Percentiles rank a stretch among this genome's conserved stretches.
phyloP scores from a whole-genome alignment of 495 filamentous ascomycete genomes.

The Aspergillus funiculosus region DNA sequence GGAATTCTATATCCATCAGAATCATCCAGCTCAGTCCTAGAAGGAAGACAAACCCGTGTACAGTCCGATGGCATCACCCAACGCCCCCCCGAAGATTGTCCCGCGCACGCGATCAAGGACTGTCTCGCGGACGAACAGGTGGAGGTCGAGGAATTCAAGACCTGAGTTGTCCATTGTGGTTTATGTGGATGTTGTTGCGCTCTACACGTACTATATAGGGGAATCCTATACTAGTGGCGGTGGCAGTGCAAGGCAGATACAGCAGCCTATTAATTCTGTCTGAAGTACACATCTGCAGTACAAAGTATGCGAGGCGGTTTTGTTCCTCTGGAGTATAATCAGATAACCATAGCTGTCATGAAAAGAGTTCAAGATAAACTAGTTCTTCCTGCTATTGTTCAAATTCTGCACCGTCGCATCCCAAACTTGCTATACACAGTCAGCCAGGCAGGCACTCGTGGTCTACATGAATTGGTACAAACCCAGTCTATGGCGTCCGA shows the following conservation, averaged over 20 bases:
- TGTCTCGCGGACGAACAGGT: neutral
- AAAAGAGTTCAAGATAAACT: no score
- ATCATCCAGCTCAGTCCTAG: no score
- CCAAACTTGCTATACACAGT: neutral
- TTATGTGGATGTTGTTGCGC: neutral
- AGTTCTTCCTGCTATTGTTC: slow-evolving; percentile 12
- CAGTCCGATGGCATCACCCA: slow-evolving; percentile 2
- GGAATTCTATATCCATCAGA: neutral
- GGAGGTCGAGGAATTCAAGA: neutral
- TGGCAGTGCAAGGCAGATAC: no score
- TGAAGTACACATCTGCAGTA: no score
- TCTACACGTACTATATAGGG: no score
- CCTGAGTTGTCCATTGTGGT: neutral
- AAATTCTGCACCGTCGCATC: slow-evolving; percentile 3
- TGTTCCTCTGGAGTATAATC: no score
- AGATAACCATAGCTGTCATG: no score
- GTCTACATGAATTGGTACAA: neutral
- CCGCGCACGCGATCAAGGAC: neutral
- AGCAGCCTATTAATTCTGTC: no score
- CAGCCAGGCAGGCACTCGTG: neutral
- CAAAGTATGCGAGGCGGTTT: no score
- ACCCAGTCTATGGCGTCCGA: slow-evolving; percentile 2
- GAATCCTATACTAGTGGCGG: no score
- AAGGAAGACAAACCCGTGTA: neutral
- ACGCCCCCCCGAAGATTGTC: neutral